Percentiles rank a stretch among this genome's conserved stretches.
These are phyloP conservation scores for Crotalaria pallida DNA, from an alignment of 306 rosid species.

Conservation along the genomic window DNA sequence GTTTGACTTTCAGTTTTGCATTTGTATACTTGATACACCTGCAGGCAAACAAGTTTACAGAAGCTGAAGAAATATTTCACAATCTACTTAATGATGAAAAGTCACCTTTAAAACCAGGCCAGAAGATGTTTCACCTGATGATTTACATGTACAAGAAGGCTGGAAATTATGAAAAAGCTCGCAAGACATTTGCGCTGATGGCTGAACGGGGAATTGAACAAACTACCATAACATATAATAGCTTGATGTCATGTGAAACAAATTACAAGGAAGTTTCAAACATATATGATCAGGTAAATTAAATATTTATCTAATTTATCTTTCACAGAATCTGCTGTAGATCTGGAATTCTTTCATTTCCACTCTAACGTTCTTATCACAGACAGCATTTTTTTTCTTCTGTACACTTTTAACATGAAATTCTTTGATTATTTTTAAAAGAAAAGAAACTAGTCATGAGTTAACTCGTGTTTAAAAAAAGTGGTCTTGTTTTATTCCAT, in stretches of 20 bases:
- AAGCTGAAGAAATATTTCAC: conserved; percentile 78
- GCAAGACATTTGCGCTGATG: conserved; percentile 74
- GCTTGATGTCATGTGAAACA: conserved; percentile 88
- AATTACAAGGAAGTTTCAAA: conserved; percentile 90
- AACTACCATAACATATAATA: conserved; percentile 77
- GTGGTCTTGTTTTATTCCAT: background rate
- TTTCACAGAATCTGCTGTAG: background rate
- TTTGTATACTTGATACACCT: conserved; percentile 20
- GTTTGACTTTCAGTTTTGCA: conserved; percentile 25
- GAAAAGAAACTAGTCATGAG: background rate
- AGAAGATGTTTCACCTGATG: conserved; percentile 93
- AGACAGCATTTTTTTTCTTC: background rate
- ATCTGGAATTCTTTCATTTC: background rate
- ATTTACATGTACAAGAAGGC: conserved; percentile 89
- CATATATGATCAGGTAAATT: conserved; percentile 78
- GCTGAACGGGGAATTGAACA: conserved; percentile 64
- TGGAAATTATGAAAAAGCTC: conserved; percentile 82
- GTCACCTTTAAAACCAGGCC: conserved; percentile 74
- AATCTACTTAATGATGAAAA: conserved; percentile 63
- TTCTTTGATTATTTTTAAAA: background rate
- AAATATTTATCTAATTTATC: background rate
- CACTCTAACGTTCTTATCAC: background rate
- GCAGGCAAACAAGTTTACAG: conserved; percentile 73
- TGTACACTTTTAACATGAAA: background rate
- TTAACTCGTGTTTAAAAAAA: background rate